Conservation (phyloP, 345 rosid species). For the Brassica nigra region DNA sequence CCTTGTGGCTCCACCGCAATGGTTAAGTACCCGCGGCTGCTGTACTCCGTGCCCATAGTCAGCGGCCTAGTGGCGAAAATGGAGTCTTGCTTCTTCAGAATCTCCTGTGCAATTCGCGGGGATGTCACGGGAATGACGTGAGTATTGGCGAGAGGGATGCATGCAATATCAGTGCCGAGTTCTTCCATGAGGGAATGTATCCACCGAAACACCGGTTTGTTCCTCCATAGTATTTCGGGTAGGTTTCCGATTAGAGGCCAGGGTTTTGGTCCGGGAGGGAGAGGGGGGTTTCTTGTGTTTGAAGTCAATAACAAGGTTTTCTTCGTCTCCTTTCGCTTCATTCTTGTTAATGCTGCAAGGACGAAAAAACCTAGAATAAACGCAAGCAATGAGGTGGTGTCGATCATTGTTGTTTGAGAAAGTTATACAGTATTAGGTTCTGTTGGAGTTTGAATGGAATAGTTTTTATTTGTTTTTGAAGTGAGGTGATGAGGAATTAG, state of each 20-base stretch:
- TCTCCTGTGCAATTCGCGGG: background rate
- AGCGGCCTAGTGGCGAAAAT: background rate
- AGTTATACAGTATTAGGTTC: background rate
- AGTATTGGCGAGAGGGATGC: background rate
- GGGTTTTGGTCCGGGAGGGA: background rate
- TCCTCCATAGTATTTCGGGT: background rate
- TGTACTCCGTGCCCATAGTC: background rate
- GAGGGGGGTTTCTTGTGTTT: background rate
- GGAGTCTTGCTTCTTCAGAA: slow-evolving; percentile 1
- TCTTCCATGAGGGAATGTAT: background rate
- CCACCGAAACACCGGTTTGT: background rate
- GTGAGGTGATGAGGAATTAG: background rate
- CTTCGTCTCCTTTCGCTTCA: background rate
- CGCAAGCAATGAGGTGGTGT: background rate
- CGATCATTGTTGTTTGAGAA: background rate
- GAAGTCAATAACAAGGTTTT: background rate
- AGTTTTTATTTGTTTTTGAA: background rate
- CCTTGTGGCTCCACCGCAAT: background rate
- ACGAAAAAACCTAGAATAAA: background rate
- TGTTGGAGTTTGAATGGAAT: background rate
- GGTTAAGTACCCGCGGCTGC: background rate
- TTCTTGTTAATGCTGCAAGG: background rate
- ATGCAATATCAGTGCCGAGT: background rate
- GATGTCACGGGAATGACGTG: background rate
- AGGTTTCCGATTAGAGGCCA: background rate